Evolutionary conservation across 441 rosid species (phyloP), one percentile per base, ranked within the genome.

Genomic region (Jatropha multifida): DNA sequence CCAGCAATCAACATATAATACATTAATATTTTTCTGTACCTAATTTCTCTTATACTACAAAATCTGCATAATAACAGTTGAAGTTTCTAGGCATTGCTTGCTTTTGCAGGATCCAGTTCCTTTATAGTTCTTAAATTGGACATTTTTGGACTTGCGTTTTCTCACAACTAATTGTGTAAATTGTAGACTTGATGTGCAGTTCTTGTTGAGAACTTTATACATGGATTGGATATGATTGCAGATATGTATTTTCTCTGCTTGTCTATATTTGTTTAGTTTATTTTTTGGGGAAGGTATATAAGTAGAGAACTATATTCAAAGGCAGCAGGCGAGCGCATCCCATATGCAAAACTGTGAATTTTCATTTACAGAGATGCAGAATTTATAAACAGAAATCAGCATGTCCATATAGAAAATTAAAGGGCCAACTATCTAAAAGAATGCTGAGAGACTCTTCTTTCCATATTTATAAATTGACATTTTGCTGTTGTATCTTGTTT

Each of bases 41-140:
- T 18, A 26, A 18, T 26, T 69, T 8, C 4, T 15, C 27, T 38
- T 18, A 5, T 17, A 18, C 48, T n/a, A 12, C 59, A 40, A 69
- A 68, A 55, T 40, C n/a, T n/a, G 26, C 38, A 56, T 37, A 56
- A 65, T 15, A 70, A n/a, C 26, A 69, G n/a, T 70, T 52, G 51
- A 38, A n/a, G 63, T 55, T 40, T 20, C 38, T 60, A 27, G 37
- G 17, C 38, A 18, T 26, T 60, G 62, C 32, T 60, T 9, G 5
- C 38, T 7, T 60, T 60, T 13, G 7, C 26, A 26, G 65, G 37
- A 4, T 37, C 14, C 40, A 5, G 15, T 60, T 23, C 38, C 17
- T 60, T 27, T 26, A 23, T 15, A 13, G 5, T 14, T 12, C 5
- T 52, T 2, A 15, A 17, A 13, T 52, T 52, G 7, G 18, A 52